Evolutionary conservation across 257 asterid species (phyloP), one percentile per base, ranked within the genome.

Genomic region (Solanum chiquidenum): DNA sequence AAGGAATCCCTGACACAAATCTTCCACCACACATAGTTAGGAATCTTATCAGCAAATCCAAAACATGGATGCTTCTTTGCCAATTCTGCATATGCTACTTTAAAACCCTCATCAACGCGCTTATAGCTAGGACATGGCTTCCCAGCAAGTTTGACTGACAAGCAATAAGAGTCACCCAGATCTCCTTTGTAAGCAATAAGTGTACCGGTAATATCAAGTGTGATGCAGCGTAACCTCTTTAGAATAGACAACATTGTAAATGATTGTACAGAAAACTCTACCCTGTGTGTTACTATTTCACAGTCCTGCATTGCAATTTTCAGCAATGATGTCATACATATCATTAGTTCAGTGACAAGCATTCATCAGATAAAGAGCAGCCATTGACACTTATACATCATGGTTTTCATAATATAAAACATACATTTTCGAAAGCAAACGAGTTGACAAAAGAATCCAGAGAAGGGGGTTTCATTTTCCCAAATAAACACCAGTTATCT

Each of bases 151-250:
- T 97, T 96, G 88, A 98, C 99, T 86, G 99, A 98, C 98, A 97
- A 94, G 92, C 99, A 97, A 87, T 97, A 97, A 92, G 96, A 97
- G 92, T 97, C 99, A 13, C 99, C 99, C 52, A 97, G 99, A 90
- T 97, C 96, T 88, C 99, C 99, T 91, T 97, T 97, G 92, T 97
- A 97, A 87, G 99, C 99, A 71, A 97, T 90, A 86, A 97, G 94
- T 5, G 99, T 97, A 74, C 99, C 99, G 4, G 99, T 97, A 86
- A 97, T 99, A 92, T 95, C 99, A 89, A 97, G 93, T 3, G 98
- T 97, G 89, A 97, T 87, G 89, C 97, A 91, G 5, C 98, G 96
- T 79, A 97, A 91, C 89, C 91, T 97, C 21, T 89, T 60, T 60
- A 97, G 91, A 82, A 93, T 85, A 62, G 98, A 94, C 98, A 97